Conservation (phyloP, 2,329 filamentous ascomycete genomes). For the Pyrenophora teres region DNA sequence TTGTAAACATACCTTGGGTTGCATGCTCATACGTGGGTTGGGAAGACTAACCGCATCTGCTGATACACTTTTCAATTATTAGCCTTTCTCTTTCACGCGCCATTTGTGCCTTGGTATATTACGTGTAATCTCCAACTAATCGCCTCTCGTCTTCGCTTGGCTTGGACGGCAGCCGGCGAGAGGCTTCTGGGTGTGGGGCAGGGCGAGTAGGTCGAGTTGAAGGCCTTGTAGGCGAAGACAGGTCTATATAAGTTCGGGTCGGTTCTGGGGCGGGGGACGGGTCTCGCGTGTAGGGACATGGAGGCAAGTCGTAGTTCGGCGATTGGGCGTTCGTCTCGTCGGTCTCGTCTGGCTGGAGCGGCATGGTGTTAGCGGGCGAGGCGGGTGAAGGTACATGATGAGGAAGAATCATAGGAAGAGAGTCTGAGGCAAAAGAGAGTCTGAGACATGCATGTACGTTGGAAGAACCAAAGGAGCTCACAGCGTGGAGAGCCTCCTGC, state of each 20-base stretch:
- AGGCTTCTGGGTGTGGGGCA: background rate
- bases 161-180: background rate
- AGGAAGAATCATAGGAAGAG: background rate
- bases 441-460: conserved; percentile 14
- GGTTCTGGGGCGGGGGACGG: conserved; percentile 5
- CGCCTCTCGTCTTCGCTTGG: conserved; percentile 20
- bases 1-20: conserved; percentile 8
- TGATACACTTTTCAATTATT: conserved; percentile 18
- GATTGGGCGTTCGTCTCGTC: conserved; percentile 21
- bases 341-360: conserved; percentile 29
- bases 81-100: conserved; percentile 3
- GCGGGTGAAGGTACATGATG: background rate
- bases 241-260: conserved; percentile 9
- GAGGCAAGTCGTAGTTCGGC: conserved; percentile 7
- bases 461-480: conserved; percentile 4
- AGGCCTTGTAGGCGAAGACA: conserved; percentile 15
- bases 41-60: conserved; percentile 26
- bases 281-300: conserved; percentile 7
- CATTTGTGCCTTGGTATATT: background rate
- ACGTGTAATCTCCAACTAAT: conserved; percentile 25
- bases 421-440: background rate
- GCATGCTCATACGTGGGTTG: conserved; percentile 17
- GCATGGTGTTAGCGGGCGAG: conserved; percentile 23
- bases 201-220: background rate
- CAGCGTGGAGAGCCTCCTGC: conserved; percentile 7